These are phyloP conservation scores for Starmerella sp. DNA, from an alignment of 805 yeast species.

Conservation along the genomic window DNA sequence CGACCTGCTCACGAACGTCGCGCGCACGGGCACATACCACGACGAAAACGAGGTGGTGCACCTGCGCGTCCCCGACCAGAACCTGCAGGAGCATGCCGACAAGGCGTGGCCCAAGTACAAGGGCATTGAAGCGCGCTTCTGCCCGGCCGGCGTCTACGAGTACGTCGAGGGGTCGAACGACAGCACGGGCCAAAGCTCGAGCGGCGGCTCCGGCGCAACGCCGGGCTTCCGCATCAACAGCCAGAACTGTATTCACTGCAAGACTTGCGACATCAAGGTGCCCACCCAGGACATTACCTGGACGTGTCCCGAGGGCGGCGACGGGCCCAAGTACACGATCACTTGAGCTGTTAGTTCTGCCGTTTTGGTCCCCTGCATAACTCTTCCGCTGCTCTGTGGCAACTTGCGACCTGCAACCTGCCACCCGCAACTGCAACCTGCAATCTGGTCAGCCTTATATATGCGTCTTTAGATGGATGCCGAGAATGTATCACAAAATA, in stretches of 20 bases:
- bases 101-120: constrained; percentile 60
- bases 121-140: constrained; percentile 85
- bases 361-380: neutral
- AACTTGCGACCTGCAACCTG: no score
- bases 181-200: neutral
- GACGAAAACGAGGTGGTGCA: constrained; percentile 91
- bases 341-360: constrained; percentile 29
- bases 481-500: no score
- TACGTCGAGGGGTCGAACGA: constrained; percentile 51
- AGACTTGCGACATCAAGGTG: constrained; percentile 94
- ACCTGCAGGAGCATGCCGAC: constrained; percentile 49
- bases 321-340: constrained; percentile 91
- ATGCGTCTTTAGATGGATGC: no score
- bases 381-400: neutral
- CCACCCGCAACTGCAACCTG: no score
- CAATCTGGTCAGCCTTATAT: no score
- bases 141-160: constrained; percentile 98
- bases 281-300: constrained; percentile 91
- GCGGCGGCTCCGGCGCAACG: constrained; percentile 32
- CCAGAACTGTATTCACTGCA: constrained; percentile 96
- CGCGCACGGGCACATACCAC: constrained; percentile 92
- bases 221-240: constrained; percentile 87
- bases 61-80: constrained; percentile 40
- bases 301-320: constrained; percentile 99
- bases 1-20: constrained; percentile 87